Conservation (phyloP, 2,329 filamentous ascomycete genomes). For the Hypoxylon sp. region DNA sequence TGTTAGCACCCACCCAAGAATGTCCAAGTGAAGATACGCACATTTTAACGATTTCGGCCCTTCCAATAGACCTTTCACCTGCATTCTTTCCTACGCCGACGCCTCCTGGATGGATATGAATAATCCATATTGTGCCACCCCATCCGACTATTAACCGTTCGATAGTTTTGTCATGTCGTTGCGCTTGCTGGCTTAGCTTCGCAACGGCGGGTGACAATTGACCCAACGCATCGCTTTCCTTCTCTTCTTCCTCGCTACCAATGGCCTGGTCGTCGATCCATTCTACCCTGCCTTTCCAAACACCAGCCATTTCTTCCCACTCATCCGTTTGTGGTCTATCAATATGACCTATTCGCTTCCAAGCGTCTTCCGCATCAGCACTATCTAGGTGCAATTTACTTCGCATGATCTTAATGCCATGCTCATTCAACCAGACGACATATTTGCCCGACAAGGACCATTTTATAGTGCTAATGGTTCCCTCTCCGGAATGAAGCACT, state of each 20-base stretch:
- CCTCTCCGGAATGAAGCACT: slow-evolving; percentile 91
- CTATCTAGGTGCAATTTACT: slow-evolving; percentile 85
- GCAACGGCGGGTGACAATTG: slow-evolving; percentile 62
- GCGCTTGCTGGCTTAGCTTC: slow-evolving; percentile 65
- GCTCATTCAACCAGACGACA: slow-evolving; percentile 95
- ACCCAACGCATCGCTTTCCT: slow-evolving; percentile 53
- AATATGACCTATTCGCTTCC: slow-evolving; percentile 94
- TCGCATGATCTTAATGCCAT: slow-evolving; percentile 98
- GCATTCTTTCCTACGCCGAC: slow-evolving; percentile 75
- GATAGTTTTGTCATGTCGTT: slow-evolving; percentile 64
- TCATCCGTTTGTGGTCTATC: slow-evolving; percentile 87
- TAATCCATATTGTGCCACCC: slow-evolving; percentile 96
- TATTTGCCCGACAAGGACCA: slow-evolving; percentile 96
- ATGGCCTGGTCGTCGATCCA: slow-evolving; percentile 91
- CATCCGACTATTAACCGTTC: slow-evolving; percentile 94
- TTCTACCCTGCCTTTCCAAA: slow-evolving; percentile 92
- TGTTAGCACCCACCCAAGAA: slow-evolving; percentile 48
- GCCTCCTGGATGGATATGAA: slow-evolving; percentile 88
- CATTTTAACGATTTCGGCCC: slow-evolving; percentile 93
- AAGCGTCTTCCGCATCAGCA: slow-evolving; percentile 83
- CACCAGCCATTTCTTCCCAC: slow-evolving; percentile 96
- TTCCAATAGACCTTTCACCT: slow-evolving; percentile 80
- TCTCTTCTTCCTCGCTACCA: slow-evolving; percentile 76
- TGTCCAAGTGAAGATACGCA: slow-evolving; percentile 63
- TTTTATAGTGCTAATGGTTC: slow-evolving; percentile 89